A percentile compares a stretch with the other conserved stretches of the same genome.
phyloP scores from a whole-genome alignment of 139 green algal genomes.

The Marvania coccoides region DNA sequence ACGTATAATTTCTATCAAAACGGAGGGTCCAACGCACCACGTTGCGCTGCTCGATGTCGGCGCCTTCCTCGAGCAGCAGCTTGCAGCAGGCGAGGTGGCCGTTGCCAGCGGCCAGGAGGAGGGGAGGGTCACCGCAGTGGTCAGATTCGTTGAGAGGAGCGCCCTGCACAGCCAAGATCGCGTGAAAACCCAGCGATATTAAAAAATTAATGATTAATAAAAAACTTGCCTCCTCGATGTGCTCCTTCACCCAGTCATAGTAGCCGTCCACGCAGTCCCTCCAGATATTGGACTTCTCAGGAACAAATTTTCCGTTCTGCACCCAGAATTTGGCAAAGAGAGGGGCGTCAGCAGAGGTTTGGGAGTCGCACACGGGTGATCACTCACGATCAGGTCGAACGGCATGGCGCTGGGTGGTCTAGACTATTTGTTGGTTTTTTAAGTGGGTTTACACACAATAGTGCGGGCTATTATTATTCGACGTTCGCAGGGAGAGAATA shows the following conservation, averaged over 20 bases:
- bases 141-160: conserved; percentile 87
- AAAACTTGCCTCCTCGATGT: conserved; percentile 66
- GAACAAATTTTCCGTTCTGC: conserved; percentile 82
- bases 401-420: conserved; percentile 22
- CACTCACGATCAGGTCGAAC: conserved; percentile 44
- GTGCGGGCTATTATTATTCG: neutral
- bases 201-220: too few relatives aligned
- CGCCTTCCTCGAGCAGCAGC: conserved; percentile 76
- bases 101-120: conserved; percentile 82
- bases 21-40: conserved; percentile 47
- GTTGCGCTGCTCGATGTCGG: conserved; percentile 84
- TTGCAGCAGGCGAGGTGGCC: conserved; percentile 61
- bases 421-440: neutral
- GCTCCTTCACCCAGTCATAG: conserved; percentile 92
- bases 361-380: too few relatives aligned
- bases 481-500: neutral
- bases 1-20: neutral
- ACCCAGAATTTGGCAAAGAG: too few relatives aligned
- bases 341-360: too few relatives aligned
- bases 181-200: neutral
- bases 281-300: conserved; percentile 96
- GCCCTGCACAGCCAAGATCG: conserved; percentile 34
- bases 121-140: conserved; percentile 86
- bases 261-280: conserved; percentile 88
- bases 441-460: neutral